These are phyloP conservation scores for Ustilago hordei DNA, from an alignment of 1,284 basidiomycete species.

Conservation along the genomic window DNA sequence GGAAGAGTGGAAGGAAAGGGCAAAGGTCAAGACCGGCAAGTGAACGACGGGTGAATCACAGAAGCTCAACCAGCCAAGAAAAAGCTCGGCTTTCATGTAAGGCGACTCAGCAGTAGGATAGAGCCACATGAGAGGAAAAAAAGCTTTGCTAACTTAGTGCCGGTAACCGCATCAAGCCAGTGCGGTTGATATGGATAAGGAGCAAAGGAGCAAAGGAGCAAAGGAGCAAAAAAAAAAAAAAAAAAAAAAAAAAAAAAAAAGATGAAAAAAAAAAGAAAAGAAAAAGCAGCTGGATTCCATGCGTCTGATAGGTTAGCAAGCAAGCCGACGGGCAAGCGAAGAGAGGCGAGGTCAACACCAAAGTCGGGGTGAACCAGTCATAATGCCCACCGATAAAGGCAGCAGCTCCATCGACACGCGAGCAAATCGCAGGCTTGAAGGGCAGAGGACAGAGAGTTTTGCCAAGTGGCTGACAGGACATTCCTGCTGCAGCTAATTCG, in stretches of 20 bases:
- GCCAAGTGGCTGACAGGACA: not conserved
- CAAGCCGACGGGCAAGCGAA: constrained; percentile 1
- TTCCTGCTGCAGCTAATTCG: constrained; percentile 3
- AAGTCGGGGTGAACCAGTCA: constrained; percentile 22
- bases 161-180: constrained; percentile 3
- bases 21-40: constrained; percentile 1
- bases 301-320: constrained; percentile 10
- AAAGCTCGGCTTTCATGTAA: constrained; percentile 11
- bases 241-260: not conserved
- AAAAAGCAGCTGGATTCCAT: constrained; percentile 5
- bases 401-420: not conserved
- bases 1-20: not conserved
- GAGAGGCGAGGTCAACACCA: constrained; percentile 3
- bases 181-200: constrained; percentile 11
- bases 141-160: not conserved
- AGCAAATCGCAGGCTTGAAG: not conserved
- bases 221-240: not conserved
- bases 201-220: too few relatives aligned
- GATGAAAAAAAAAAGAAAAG: too few relatives aligned
- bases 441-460: not conserved
- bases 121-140: constrained; percentile 5
- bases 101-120: not conserved
- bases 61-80: not conserved
- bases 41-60: constrained; percentile 6
- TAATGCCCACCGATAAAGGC: constrained; percentile 5